Base-by-base conservation (phyloP, 148 eudicot species). In the Bassia scoparia region DNA sequence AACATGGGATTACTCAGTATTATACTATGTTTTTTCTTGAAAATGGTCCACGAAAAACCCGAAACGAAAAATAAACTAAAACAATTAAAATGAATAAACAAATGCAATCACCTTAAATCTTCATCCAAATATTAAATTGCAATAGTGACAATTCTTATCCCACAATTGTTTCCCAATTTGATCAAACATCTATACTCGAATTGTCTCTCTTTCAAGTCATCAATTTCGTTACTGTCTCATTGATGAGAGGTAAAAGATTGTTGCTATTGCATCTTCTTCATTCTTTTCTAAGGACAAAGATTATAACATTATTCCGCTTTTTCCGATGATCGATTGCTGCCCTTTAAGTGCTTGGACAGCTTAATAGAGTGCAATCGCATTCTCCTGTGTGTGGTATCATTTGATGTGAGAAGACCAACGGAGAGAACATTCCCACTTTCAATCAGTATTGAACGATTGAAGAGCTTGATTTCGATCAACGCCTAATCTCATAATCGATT, bases 201-300 rank as follows among this genome's bases (percentile, higher is more conserved):
- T 80, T n/a, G 85, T 83, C 29, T 79, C 83, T 13, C 77, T 60
- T 1, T n/a, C 6, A 79, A 79, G 3, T 94, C 96, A 93, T 83
- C 52, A 86, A 30, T 41, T 68, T 84, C 92, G 77, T 63, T 89
- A 81, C 44, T 82, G n/a, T 86, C 13, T 78, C 83, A 84, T 79
- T 0, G n/a, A n/a, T n/a, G 95, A 77, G 5, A 93, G 83, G 73
- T 93, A 93, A 56, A 93, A 93, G 21, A 93, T 66, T 2, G 83
- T 86, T 0, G 95, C 98, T 7, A 95, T 93, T 20, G 97, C 92
- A 82, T 86, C 29, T 94, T 20, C n/a, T 85, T 91, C 18, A 80
- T 43, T 90, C 98, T 11, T 66, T 74, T 52, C 73, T 76, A 17
- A 94, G 83, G 14, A 87, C 87, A 0, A 35, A 18, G 0, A 89